A percentile compares a stretch with the other conserved stretches of the same genome.
These are phyloP conservation scores for Limnanthes douglasii DNA, from an alignment of 345 rosid species.

Conservation along the genomic window DNA sequence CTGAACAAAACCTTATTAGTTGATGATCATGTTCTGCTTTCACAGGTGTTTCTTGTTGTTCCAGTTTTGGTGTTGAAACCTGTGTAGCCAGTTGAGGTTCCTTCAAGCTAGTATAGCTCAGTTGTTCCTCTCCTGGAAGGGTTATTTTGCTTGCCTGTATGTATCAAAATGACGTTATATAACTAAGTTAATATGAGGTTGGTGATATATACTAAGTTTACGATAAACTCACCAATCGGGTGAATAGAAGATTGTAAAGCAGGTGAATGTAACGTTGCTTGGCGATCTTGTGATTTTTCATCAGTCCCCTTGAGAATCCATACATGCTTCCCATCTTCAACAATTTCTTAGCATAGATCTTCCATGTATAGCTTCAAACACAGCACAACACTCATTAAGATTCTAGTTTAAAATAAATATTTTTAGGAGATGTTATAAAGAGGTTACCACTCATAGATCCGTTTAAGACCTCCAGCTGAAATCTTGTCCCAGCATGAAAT, in stretches of 20 bases:
- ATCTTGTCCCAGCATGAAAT: slow-evolving; percentile 41
- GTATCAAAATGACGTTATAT: slow-evolving; percentile 6
- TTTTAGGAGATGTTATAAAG: too few relatives aligned
- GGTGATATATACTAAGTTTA: not conserved
- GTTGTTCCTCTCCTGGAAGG: slow-evolving; percentile 23
- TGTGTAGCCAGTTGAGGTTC: too few relatives aligned
- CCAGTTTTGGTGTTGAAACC: too few relatives aligned
- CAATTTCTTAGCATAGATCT: slow-evolving; percentile 37
- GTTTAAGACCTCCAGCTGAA: slow-evolving; percentile 47
- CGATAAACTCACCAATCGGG: slow-evolving; percentile 36
- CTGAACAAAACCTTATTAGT: too few relatives aligned
- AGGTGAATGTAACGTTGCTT: slow-evolving; percentile 61
- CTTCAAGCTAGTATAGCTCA: too few relatives aligned
- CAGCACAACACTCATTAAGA: not conserved
- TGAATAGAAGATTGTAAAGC: slow-evolving; percentile 60
- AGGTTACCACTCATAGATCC: slow-evolving; percentile 77
- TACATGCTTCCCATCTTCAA: slow-evolving; percentile 75
- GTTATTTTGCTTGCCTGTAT: slow-evolving; percentile 44
- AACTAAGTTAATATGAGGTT: slow-evolving; percentile 3
- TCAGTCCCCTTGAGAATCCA: slow-evolving; percentile 70
- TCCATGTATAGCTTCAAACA: slow-evolving; percentile 77
- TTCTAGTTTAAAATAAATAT: not conserved
- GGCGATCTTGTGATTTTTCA: slow-evolving; percentile 58
- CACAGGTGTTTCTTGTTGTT: too few relatives aligned
- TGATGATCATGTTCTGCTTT: too few relatives aligned